These are phyloP conservation scores for Collybiopsis luxurians DNA, from an alignment of 768 basidiomycete species.

Conservation along the genomic window DNA sequence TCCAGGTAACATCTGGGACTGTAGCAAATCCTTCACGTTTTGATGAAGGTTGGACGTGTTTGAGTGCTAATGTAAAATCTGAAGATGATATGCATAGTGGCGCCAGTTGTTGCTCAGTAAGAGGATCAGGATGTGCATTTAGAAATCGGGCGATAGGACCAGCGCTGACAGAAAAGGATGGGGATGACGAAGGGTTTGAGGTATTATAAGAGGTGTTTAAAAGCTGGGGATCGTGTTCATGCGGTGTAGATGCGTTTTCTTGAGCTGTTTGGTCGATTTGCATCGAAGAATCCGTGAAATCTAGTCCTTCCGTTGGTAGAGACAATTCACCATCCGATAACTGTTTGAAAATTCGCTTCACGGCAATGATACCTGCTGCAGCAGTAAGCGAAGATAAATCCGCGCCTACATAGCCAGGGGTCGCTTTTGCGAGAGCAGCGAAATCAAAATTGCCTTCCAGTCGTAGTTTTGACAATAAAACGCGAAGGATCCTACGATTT, in stretches of 20 bases:
- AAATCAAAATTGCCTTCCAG: slow-evolving; percentile 91
- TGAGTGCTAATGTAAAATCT: slow-evolving; percentile 83
- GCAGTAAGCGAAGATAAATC: slow-evolving; percentile 89
- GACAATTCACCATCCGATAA: slow-evolving; percentile 64
- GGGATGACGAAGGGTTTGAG: neutral
- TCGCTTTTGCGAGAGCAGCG: slow-evolving; percentile 79
- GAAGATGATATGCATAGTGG: slow-evolving; percentile 76
- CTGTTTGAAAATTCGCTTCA: slow-evolving; percentile 90
- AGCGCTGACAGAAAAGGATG: slow-evolving; percentile 39
- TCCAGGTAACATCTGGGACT: slow-evolving; percentile 93
- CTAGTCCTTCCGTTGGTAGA: slow-evolving; percentile 41
- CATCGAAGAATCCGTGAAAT: slow-evolving; percentile 41
- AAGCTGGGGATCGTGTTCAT: neutral
- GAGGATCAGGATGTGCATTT: slow-evolving; percentile 76
- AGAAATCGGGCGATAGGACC: slow-evolving; percentile 90
- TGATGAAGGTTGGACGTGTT: slow-evolving; percentile 91
- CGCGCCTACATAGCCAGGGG: slow-evolving; percentile 96
- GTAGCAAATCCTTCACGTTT: slow-evolving; percentile 98
- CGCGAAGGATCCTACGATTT: slow-evolving; percentile 74
- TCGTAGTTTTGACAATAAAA: slow-evolving; percentile 79
- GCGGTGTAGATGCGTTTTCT: too few species aligned
- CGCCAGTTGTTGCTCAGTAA: slow-evolving; percentile 74
- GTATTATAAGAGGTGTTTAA: too few species aligned
- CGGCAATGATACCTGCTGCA: slow-evolving; percentile 93
- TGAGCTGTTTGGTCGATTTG: slow-evolving; percentile 30